Percentiles rank a stretch among this genome's conserved stretches.
Conservation (phyloP, 1,139 yeast genomes). For the Suhomyces panamericanus region DNA sequence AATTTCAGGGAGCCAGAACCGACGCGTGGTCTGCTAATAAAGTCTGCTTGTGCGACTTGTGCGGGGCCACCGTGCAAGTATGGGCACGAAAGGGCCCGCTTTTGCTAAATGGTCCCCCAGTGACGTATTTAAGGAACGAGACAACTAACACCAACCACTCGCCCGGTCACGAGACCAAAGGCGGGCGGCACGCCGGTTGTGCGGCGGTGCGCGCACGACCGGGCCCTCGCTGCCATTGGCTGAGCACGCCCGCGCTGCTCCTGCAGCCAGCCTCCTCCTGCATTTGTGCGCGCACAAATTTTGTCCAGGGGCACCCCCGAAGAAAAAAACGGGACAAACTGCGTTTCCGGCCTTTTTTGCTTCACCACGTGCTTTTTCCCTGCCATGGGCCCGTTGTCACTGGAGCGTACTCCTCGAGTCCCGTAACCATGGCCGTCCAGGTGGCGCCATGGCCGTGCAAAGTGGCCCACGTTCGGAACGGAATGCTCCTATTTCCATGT, state of each 20-base stretch:
- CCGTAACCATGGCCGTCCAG: neutral
- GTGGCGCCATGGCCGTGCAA: neutral
- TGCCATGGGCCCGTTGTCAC: neutral
- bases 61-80: neutral
- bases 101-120: neutral
- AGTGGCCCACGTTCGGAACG: neutral
- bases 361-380: constrained; percentile 9
- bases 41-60: neutral
- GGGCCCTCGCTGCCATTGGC: constrained; percentile 5
- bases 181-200: neutral
- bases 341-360: constrained; percentile 20
- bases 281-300: constrained; percentile 2
- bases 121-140: constrained; percentile 9
- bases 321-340: constrained; percentile 22
- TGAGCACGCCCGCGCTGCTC: neutral
- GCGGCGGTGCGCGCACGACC: constrained; percentile 7
- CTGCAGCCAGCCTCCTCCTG: constrained; percentile 9
- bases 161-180: constrained; percentile 3
- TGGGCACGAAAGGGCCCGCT: neutral
- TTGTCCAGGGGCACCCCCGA: constrained; percentile 7
- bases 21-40: neutral
- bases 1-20: neutral
- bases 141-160: constrained; percentile 3
- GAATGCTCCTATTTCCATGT: too few relatives aligned
- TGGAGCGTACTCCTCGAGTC: neutral